These are phyloP conservation scores for Combretum micranthum DNA, from an alignment of 345 rosid genomes.

Conservation along the genomic window DNA sequence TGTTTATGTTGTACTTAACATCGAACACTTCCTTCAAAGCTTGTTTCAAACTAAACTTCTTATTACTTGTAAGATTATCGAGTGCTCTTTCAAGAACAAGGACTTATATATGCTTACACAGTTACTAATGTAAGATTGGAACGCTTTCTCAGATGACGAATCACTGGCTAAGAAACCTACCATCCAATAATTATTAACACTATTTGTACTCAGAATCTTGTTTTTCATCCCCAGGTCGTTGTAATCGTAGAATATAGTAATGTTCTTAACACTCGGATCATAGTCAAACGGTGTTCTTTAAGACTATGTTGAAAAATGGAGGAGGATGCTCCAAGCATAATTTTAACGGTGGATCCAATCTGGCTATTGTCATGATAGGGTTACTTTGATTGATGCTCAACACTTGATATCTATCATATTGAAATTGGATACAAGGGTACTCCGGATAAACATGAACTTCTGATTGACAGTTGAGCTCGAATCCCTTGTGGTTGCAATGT, in stretches of 20 bases:
- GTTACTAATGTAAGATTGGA: neutral
- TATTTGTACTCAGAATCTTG: neutral
- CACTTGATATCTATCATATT: neutral
- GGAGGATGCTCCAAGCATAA: slow-evolving; percentile 16
- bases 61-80: accelerated
- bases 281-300: neutral
- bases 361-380: slow-evolving; percentile 16
- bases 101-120: slow-evolving; percentile 8
- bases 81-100: neutral
- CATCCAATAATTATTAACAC: accelerated
- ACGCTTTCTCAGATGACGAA: neutral
- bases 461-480: slow-evolving; percentile 27
- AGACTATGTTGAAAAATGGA: neutral
- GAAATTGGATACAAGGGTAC: neutral
- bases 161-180: slow-evolving; percentile 2
- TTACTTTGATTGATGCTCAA: neutral
- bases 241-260: slow-evolving; percentile 29
- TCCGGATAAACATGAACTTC: neutral
- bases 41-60: accelerated
- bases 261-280: neutral
- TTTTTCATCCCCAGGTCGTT: neutral
- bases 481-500: slow-evolving; percentile 27
- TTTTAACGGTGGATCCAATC: neutral
- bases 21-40: slow-evolving; percentile 27
- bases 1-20: neutral